Percentiles rank a stretch among this genome's conserved stretches.
Conservation (phyloP, 164 flowering plant genomes). For the Nelumbo lutea region DNA sequence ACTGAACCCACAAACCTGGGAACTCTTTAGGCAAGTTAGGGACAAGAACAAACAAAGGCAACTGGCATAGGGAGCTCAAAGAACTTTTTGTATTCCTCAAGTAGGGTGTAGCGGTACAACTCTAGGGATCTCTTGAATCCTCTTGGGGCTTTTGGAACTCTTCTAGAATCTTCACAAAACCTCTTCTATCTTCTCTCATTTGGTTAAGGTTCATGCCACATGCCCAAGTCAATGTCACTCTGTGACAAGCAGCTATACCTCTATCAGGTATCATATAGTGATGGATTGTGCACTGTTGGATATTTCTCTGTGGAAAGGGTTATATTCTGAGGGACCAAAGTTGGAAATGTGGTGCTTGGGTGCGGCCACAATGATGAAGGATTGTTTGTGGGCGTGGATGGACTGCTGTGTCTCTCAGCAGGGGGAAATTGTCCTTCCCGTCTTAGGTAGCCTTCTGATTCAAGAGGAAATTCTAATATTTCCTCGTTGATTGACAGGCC, state of each 20-base stretch:
- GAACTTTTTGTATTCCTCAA: too few relatives aligned
- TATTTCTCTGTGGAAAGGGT: conserved; percentile 82
- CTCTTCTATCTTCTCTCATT: too few relatives aligned
- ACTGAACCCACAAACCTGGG: too few relatives aligned
- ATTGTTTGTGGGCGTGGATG: conserved; percentile 87
- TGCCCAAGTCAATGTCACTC: too few relatives aligned
- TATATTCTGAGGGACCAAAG: conserved; percentile 53
- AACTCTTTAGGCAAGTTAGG: too few relatives aligned
- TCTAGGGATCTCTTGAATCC: too few relatives aligned
- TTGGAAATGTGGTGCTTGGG: conserved; percentile 62
- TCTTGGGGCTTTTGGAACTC: too few relatives aligned
- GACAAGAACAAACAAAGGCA: too few relatives aligned
- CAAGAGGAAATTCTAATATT: conserved; percentile 78
- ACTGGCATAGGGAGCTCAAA: too few relatives aligned
- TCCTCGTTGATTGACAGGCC: conserved; percentile 73
- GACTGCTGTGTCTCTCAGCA: conserved; percentile 74
- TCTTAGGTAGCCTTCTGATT: conserved; percentile 55
- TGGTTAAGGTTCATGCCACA: too few relatives aligned
- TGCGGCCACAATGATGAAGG: conserved; percentile 98
- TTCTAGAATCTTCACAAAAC: too few relatives aligned
- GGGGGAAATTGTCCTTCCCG: conserved; percentile 74
- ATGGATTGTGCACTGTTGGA: conserved; percentile 87
- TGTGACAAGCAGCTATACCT: conserved; percentile 30
- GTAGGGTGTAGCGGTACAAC: too few relatives aligned
- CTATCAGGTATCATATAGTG: conserved; percentile 90